Percentiles rank a stretch among this genome's conserved stretches.
These are phyloP conservation scores for Ascochyta koolunga DNA, from an alignment of 2,329 filamentous ascomycete genomes.

Conservation along the genomic window DNA sequence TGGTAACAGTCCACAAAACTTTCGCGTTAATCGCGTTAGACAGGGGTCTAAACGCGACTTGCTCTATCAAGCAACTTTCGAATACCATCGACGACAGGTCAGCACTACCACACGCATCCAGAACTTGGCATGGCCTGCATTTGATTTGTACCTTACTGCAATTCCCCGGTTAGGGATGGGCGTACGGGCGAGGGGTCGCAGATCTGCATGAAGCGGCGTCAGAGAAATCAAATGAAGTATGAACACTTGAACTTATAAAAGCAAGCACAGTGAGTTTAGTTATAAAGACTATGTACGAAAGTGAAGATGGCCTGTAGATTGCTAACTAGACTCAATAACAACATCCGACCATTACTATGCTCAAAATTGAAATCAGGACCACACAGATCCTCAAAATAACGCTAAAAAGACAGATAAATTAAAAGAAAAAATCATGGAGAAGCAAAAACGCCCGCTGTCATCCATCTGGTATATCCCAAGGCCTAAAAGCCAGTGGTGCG, in stretches of 20 bases:
- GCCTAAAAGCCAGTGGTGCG: conserved; percentile 14
- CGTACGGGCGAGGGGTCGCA: not conserved
- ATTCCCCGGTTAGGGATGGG: not conserved
- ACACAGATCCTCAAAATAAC: not conserved
- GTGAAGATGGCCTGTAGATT: not conserved
- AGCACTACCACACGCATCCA: conserved; percentile 3
- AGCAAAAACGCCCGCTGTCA: conserved; percentile 29
- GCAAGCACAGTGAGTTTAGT: not conserved
- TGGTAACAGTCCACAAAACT: conserved; percentile 7
- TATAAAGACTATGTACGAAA: conserved; percentile 10
- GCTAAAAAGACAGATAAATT: not conserved
- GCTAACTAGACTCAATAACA: conserved; percentile 3
- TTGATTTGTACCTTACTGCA: not conserved
- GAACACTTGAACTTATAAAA: not conserved
- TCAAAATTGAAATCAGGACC: not conserved
- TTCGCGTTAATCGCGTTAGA: conserved; percentile 8
- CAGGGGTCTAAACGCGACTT: conserved; percentile 11
- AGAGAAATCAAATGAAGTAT: not conserved
- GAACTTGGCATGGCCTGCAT: not conserved
- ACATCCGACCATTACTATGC: conserved; percentile 20
- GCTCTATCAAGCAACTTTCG: conserved; percentile 3
- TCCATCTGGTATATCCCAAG: conserved; percentile 38
- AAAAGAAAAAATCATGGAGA: not conserved
- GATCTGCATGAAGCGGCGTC: not conserved
- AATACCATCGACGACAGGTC: conserved; percentile 2